These are phyloP conservation scores for Teunomyces gatunensis DNA, from an alignment of 805 yeast genomes.

Conservation along the genomic window DNA sequence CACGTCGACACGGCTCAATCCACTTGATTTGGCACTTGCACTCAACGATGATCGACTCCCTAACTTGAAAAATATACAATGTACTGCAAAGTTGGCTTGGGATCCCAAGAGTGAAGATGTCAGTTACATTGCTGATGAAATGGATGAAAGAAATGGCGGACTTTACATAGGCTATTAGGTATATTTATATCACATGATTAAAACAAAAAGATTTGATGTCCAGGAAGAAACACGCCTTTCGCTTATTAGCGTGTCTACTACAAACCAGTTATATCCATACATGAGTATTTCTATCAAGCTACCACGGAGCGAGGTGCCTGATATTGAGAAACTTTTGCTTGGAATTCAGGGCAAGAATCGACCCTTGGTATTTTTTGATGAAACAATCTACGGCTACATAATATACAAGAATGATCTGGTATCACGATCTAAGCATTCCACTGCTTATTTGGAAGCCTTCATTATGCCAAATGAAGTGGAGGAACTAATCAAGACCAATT, in stretches of 20 bases:
- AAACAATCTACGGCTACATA: conserved; percentile 26
- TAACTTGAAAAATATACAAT: conserved; percentile 54
- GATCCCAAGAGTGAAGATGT: conserved; percentile 47
- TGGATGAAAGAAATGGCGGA: conserved; percentile 80
- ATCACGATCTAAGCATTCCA: conserved; percentile 6
- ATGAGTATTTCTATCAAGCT: conserved; percentile 11
- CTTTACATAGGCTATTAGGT: conserved; percentile 47
- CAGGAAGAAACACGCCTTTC: too few relatives aligned
- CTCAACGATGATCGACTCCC: conserved; percentile 77
- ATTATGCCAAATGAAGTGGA: conserved; percentile 17
- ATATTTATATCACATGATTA: background rate
- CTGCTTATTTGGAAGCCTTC: conserved; percentile 17
- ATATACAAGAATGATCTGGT: conserved; percentile 13
- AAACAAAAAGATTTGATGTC: too few relatives aligned
- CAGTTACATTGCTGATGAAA: conserved; percentile 53
- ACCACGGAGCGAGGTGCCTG: conserved; percentile 9
- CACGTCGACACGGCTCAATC: conserved; percentile 76
- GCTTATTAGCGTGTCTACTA: background rate
- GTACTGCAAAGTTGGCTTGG: conserved; percentile 87
- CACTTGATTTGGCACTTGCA: conserved; percentile 86
- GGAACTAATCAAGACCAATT: conserved; percentile 2
- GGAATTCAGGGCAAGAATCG: conserved; percentile 7
- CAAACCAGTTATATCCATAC: background rate
- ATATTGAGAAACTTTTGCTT: conserved; percentile 6
- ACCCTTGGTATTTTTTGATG: conserved; percentile 31